Evolutionary conservation across 129 eudicot genomes (phyloP), one percentile per base, ranked within the genome.

Genomic region (Flaveria trinervia): DNA sequence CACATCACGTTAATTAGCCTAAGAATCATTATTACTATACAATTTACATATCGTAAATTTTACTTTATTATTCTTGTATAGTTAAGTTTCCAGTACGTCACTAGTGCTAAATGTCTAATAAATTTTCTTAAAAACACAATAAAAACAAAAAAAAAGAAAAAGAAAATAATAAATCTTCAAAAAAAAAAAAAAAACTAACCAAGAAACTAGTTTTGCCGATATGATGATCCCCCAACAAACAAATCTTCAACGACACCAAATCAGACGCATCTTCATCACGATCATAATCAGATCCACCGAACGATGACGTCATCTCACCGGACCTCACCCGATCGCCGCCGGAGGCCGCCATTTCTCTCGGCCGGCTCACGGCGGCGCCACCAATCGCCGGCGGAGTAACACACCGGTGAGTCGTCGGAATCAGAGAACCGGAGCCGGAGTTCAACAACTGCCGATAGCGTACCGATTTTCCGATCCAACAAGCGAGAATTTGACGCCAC

Each of bases 181-280:
- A 14, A 44, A 44, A 44, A 44, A 3, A 3, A 11, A 36, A 12
- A 6, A 67, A 22, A 86, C 86, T 80, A 16, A 93, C 98, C 88
- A 90, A 73, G 78, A 93, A 93, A 67, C 86, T 86, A 6, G 95
- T 83, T 85, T 93, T 93, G 41, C 98, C 98, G 54, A 89, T 89
- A 44, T 83, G 87, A 48, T 82, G 81, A 90, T 93, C 98, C 67
- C 98, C 98, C 84, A 93, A 80, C 52, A 90, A 77, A 60, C 89
- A 59, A 15, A 90, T 84, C 83, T 88, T 88, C 66, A 90, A 72
- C 46, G 86, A 65, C 18, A 90, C 96, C 80, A 90, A 84, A 82
- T 88, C 92, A 4, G 91, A 82, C 51, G 77, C 54, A 59, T 87
- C 92, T 9, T 73, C 64, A 30, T 79, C 84, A 3, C 46, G 66